Percentiles rank a stretch among this genome's conserved stretches.
phyloP scores from a whole-genome alignment of 306 rosid species.

The Prunus salicina region DNA sequence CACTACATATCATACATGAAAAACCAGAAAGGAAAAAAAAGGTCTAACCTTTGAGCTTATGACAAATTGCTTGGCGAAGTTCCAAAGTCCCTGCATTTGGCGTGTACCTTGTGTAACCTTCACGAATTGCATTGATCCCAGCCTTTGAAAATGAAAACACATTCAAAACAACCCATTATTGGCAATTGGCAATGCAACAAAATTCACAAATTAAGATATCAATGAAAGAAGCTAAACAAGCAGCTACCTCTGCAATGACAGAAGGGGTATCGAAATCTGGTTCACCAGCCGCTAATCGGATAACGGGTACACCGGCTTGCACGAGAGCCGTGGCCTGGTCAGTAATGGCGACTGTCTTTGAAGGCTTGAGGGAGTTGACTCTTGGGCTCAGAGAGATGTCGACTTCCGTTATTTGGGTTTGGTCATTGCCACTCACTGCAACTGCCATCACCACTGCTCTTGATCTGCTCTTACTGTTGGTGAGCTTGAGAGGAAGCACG shows the following conservation, averaged over 20 bases:
- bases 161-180: not conserved
- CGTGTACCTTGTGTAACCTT: slow-evolving; percentile 79
- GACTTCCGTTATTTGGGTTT: slow-evolving; percentile 20
- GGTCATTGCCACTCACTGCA: slow-evolving; percentile 35
- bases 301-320: slow-evolving; percentile 86
- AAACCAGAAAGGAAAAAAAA: not conserved
- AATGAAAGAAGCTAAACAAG: not conserved
- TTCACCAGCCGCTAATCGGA: slow-evolving; percentile 85
- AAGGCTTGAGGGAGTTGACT: slow-evolving; percentile 78
- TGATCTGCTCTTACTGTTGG: slow-evolving; percentile 3
- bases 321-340: slow-evolving; percentile 85
- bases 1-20: not conserved
- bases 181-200: not conserved
- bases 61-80: slow-evolving; percentile 82
- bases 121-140: slow-evolving; percentile 85
- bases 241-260: slow-evolving; percentile 55
- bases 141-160: slow-evolving; percentile 44
- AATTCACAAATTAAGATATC: not conserved
- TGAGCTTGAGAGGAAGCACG: slow-evolving; percentile 28
- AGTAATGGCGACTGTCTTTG: slow-evolving; percentile 77
- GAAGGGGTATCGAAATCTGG: slow-evolving; percentile 94
- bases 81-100: slow-evolving; percentile 83
- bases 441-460: slow-evolving; percentile 37
- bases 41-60: slow-evolving; percentile 67
- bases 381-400: slow-evolving; percentile 78